phyloP scores from a whole-genome alignment of 805 yeast genomes.

The Candida mattraensis region DNA sequence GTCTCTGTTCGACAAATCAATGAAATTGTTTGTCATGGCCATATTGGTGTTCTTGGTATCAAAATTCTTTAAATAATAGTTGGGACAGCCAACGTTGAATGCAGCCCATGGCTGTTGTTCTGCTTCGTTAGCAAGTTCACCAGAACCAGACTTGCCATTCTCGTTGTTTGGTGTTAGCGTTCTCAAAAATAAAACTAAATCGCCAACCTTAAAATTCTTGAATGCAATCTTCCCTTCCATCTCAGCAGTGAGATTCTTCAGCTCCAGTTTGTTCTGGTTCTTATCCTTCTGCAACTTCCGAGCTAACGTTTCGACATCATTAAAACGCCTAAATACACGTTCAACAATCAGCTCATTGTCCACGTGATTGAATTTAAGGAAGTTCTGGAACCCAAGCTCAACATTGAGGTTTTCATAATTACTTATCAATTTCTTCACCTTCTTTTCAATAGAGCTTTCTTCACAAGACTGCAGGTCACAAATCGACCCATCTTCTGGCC shows the following conservation, averaged over 20 bases:
- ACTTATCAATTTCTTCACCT: conserved; percentile 15
- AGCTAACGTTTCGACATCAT: conserved; percentile 88
- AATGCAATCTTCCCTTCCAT: conserved; percentile 60
- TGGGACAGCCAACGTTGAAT: conserved; percentile 85
- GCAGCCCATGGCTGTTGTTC: conserved; percentile 82
- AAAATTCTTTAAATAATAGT: conserved; percentile 64
- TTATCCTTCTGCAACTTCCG: conserved; percentile 78
- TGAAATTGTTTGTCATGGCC: conserved; percentile 12
- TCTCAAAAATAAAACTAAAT: conserved; percentile 82
- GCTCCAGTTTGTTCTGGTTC: conserved; percentile 48
- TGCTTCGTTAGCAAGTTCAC: background rate
- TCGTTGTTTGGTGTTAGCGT: conserved; percentile 39
- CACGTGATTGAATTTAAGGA: conserved; percentile 24
- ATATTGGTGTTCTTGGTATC: conserved; percentile 5
- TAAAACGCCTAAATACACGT: conserved; percentile 67
- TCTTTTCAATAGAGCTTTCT: conserved; percentile 26
- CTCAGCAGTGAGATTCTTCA: conserved; percentile 37
- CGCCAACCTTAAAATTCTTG: conserved; percentile 66
- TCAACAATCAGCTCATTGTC: conserved; percentile 29
- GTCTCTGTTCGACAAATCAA: conserved; percentile 49
- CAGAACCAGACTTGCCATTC: conserved; percentile 1
- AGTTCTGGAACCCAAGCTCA: conserved; percentile 38
- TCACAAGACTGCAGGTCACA: conserved; percentile 17
- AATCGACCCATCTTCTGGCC: conserved; percentile 11
- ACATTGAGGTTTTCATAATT: conserved; percentile 19